Evolutionary conservation across 768 basidiomycete species (phyloP).

Genomic region (Pleurotus salmoneostramineus): DNA sequence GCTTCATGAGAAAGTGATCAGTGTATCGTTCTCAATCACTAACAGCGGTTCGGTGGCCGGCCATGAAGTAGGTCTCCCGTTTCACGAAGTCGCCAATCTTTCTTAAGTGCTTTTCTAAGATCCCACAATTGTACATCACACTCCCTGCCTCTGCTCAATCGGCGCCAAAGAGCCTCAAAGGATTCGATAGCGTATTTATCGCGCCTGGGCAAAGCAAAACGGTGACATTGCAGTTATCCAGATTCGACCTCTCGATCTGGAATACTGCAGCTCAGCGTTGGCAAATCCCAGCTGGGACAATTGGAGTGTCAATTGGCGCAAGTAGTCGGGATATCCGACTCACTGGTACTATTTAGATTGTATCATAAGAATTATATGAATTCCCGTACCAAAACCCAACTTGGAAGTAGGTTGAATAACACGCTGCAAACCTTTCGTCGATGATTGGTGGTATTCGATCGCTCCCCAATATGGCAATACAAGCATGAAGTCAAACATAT

Average conservation of each 20-base stretch:
- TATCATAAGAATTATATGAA: neutral
- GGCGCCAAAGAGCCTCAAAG: constrained; percentile 50
- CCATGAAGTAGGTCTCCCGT: constrained; percentile 39
- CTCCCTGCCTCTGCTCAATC: constrained; percentile 43
- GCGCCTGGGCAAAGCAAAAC: constrained; percentile 37
- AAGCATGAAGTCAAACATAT: neutral
- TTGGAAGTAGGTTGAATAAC: neutral
- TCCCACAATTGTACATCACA: constrained; percentile 52
- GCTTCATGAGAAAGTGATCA: constrained; percentile 49
- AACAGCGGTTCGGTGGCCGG: constrained; percentile 55
- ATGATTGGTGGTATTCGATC: neutral
- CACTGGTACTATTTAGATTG: constrained; percentile 25
- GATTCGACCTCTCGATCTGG: constrained; percentile 54
- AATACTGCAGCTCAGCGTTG: constrained; percentile 51
- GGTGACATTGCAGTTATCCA: constrained; percentile 43
- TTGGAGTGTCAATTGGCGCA: constrained; percentile 43
- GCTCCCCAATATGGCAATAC: neutral
- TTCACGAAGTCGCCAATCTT: neutral
- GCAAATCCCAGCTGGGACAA: constrained; percentile 45
- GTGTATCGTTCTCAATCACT: constrained; percentile 44
- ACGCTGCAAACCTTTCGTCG: neutral
- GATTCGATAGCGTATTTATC: constrained; percentile 50
- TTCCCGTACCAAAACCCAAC: neutral
- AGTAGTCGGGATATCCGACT: constrained; percentile 47
- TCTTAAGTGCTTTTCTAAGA: constrained; percentile 21